A percentile compares a stretch with the other conserved stretches of the same genome.
Conservation (phyloP, 2,329 filamentous ascomycete species). For the Colletotrichum sp. region DNA sequence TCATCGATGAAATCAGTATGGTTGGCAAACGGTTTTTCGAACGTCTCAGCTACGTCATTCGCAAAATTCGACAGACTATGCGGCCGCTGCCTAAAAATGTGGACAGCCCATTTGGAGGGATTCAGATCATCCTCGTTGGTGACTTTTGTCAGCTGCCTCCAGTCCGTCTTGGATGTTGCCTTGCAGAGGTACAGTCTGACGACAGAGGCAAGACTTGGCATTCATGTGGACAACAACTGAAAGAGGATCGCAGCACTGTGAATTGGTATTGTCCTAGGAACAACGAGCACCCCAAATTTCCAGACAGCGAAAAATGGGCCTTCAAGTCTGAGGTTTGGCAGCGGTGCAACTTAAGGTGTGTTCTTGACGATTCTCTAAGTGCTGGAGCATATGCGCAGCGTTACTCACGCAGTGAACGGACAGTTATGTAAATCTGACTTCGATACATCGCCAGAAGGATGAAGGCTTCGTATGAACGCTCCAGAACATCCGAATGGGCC, state of each 20-base stretch:
- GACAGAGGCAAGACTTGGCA: neutral
- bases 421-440: slow-evolving; percentile 52
- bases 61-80: neutral
- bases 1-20: slow-evolving; percentile 75
- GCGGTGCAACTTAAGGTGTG: slow-evolving; percentile 51
- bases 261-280: slow-evolving; percentile 25
- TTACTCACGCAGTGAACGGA: neutral
- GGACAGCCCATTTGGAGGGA: neutral
- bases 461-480: slow-evolving; percentile 58
- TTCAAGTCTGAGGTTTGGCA: slow-evolving; percentile 62
- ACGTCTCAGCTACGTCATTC: slow-evolving; percentile 54
- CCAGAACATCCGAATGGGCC: slow-evolving; percentile 58
- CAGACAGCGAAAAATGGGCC: slow-evolving; percentile 63
- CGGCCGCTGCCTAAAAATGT: neutral
- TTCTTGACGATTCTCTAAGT: neutral
- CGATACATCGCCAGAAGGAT: slow-evolving; percentile 64
- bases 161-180: neutral
- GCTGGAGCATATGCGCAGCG: neutral
- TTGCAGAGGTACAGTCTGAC: neutral
- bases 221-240: neutral
- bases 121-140: neutral
- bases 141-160: slow-evolving; percentile 1
- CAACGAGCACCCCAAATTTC: slow-evolving; percentile 37
- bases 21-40: slow-evolving; percentile 69
- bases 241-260: neutral